Base-by-base conservation (phyloP, 805 yeast species). In the Nakazawaea laoshanensis region DNA sequence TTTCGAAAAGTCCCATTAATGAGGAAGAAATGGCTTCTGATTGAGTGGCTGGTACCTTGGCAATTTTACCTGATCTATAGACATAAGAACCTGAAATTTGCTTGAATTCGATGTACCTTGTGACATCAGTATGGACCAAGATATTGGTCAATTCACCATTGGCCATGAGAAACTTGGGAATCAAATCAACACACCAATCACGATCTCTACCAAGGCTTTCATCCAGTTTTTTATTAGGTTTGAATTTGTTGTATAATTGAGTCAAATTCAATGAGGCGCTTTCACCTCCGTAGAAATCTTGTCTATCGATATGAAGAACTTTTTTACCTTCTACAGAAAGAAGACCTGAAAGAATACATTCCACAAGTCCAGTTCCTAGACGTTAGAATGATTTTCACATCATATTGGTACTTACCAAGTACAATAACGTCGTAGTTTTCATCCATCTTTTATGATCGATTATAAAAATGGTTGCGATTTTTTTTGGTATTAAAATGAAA, bases 271-370 rank as follows among this genome's bases (percentile, higher is more conserved):
- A 69, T 5, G 94, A 83, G 11, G 95, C 94, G 39, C 87, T 74
- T 55, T 85, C 95, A 28, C 82, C 98, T 32, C 98, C 98, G 46
- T 92, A 92, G 54, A 87, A 94, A 54, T 86, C 94, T 59, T 92
- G 96, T 48, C 87, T 79, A 57, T 92, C 98, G 42, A 92, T 87
- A 60, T 92, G 98, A 36, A 92, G 69, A 6, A 92, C 97, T 53
- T 92, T 92, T 66, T 92, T 89, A 42, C 97, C 97, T 51, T 92
- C 97, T n/a, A 89, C 95, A 7, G 96, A 86, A 29, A 92, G 68
- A 33, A 92, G 61, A 3, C 98, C 98, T 1, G 96, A 86, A 28
- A 92, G 70, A 39, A 92, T 81, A 64, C 98, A 92, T 58, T 92
- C 98, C 29, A 96, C 89, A 43, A 92, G 70, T 9, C 26, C 26